Evolutionary conservation across 805 yeast genomes (phyloP), one percentile per base, ranked within the genome.

Genomic region (Sungouiozyma intestinalis): DNA sequence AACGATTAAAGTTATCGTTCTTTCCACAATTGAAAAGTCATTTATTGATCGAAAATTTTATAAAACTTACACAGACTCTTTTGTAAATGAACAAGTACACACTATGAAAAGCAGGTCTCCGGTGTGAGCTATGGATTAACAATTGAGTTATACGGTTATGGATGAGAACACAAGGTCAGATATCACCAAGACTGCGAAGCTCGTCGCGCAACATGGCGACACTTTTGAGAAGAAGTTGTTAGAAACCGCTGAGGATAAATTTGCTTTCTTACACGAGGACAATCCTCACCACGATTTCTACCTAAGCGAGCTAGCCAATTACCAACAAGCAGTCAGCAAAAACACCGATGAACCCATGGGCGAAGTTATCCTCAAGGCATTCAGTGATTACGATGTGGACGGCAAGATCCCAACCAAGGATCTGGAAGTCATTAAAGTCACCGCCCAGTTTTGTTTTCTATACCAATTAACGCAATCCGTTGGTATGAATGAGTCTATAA

Each of bases 101-200:
- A n/a, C n/a, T n/a, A n/a, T n/a, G n/a, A n/a, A n/a, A n/a, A n/a
- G n/a, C n/a, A n/a, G n/a, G n/a, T n/a, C n/a, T n/a, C n/a, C n/a
- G n/a, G n/a, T n/a, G n/a, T n/a, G n/a, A n/a, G n/a, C n/a, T n/a
- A n/a, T n/a, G n/a, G n/a, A n/a, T n/a, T n/a, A n/a, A n/a, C n/a
- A n/a, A n/a, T n/a, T n/a, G n/a, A n/a, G n/a, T n/a, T n/a, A n/a
- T n/a, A n/a, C n/a, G n/a, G n/a, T n/a, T n/a, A 41, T 45, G 43
- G 72, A 66, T 7, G 68, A 70, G 11, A 38, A 44, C 2, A 51
- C 71, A 4, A 62, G 65, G 46, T 69, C 69, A 14, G 69, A 74
- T 16, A 79, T 88, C 16, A 78, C 74, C 40, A 83, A 81, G 53
- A 83, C 95, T 0, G 86, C 81, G 0, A 73, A 67, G 3, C 85